Evolutionary conservation across 2,329 filamentous ascomycete genomes (phyloP).

Genomic region (Venturia nashicola): DNA sequence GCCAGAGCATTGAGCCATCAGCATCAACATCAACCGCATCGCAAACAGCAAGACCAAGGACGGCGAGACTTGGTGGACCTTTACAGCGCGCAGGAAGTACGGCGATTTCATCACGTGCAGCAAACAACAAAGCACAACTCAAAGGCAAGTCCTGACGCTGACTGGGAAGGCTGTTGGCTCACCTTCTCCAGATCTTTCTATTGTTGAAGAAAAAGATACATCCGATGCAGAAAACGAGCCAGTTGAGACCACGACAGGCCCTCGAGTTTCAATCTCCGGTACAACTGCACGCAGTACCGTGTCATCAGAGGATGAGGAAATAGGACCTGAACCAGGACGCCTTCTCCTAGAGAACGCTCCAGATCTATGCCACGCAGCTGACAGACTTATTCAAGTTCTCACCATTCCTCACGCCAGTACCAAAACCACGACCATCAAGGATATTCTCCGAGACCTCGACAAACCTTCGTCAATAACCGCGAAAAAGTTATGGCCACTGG

Average conservation of each 20-base stretch:
- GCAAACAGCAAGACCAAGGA: not conserved
- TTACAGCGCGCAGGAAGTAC: not conserved
- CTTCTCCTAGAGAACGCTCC: not conserved
- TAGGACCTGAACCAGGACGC: not conserved
- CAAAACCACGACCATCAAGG: not conserved
- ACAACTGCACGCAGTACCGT: not conserved
- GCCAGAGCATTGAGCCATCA: not conserved
- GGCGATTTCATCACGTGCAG: not conserved
- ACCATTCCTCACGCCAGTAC: conserved; percentile 15
- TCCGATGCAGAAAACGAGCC: not conserved
- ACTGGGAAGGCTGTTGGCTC: not conserved
- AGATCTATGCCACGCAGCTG: conserved; percentile 14
- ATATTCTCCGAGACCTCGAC: conserved; percentile 18
- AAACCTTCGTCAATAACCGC: conserved; percentile 25
- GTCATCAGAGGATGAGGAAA: conserved; percentile 2
- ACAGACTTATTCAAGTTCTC: conserved; percentile 18
- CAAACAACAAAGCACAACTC: not conserved
- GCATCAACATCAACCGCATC: not conserved
- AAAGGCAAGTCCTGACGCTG: not conserved
- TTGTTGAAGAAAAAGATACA: not conserved
- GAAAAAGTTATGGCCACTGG: conserved; percentile 21
- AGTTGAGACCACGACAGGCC: not conserved
- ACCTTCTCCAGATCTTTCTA: conserved; percentile 2
- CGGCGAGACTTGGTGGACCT: not conserved
- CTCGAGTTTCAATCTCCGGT: not conserved